phyloP scores from a whole-genome alignment of 768 basidiomycete genomes.

The Lentinula lateritia region DNA sequence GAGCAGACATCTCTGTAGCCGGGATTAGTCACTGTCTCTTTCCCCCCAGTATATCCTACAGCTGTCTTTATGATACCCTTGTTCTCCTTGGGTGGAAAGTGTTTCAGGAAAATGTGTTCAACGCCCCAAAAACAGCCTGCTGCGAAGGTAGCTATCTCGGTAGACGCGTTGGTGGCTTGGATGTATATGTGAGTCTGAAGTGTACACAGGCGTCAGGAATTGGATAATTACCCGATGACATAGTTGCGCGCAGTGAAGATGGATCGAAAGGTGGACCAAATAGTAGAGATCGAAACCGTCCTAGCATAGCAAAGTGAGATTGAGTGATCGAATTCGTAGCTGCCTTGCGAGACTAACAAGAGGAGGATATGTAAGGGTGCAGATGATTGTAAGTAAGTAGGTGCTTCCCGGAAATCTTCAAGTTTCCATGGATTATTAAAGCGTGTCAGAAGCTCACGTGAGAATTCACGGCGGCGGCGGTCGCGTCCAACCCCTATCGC shows the following conservation, averaged over 20 bases:
- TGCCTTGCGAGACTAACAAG: neutral
- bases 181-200: neutral
- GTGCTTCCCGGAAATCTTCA: neutral
- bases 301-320: constrained; percentile 17
- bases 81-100: constrained; percentile 63
- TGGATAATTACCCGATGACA: constrained; percentile 31
- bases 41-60: constrained; percentile 81
- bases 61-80: constrained; percentile 71
- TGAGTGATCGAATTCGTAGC: neutral
- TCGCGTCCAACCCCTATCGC: too few species aligned
- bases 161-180: constrained; percentile 2
- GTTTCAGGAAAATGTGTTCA: constrained; percentile 79
- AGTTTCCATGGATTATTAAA: neutral
- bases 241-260: constrained; percentile 31
- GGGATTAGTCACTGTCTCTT: constrained; percentile 46
- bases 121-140: constrained; percentile 84
- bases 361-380: neutral
- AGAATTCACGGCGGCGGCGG: neutral
- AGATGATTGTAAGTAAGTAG: neutral
- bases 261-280: constrained; percentile 25
- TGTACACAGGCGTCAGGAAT: neutral
- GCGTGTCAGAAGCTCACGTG: neutral
- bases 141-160: constrained; percentile 42
- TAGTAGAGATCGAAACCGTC: constrained; percentile 16
- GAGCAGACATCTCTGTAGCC: constrained; percentile 72